Conservation (phyloP, 164 flowering plant species). For the Litsea cubeba region DNA sequence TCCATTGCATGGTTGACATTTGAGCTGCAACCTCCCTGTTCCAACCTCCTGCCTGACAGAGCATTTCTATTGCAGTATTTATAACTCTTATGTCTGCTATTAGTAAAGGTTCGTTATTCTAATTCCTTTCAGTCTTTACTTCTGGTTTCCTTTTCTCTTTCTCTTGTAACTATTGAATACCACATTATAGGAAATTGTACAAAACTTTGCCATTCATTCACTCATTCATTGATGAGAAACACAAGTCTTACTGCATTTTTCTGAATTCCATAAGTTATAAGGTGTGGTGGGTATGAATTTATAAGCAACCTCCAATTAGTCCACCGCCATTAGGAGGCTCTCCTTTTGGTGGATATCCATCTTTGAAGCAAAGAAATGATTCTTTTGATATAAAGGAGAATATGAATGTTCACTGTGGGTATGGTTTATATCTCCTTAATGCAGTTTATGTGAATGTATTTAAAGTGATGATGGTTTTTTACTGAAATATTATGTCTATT, state of each 20-base stretch:
- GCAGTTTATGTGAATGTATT: neutral
- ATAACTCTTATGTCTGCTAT: conserved; percentile 22
- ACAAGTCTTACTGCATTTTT: no score
- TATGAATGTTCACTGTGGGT: conserved; percentile 98
- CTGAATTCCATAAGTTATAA: no score
- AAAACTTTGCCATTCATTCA: no score
- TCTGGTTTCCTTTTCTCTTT: neutral
- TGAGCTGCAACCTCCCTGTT: no score
- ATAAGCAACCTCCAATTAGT: no score
- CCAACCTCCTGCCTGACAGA: no score
- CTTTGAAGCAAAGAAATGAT: conserved; percentile 68
- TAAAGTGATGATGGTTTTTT: neutral
- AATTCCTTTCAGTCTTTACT: neutral
- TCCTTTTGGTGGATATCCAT: conserved; percentile 99
- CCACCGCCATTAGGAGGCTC: no score
- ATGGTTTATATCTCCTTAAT: conserved; percentile 22
- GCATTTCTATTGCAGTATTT: neutral
- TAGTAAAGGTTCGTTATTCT: conserved; percentile 24
- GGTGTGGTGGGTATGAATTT: no score
- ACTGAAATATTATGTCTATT: neutral
- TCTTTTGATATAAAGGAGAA: conserved; percentile 81
- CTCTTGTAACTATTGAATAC: neutral
- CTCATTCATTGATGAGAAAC: no score
- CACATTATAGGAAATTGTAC: neutral
- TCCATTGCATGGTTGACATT: no score